Base-by-base conservation (phyloP, 495 filamentous ascomycete genomes). In the Saxophila tyrrhenica region DNA sequence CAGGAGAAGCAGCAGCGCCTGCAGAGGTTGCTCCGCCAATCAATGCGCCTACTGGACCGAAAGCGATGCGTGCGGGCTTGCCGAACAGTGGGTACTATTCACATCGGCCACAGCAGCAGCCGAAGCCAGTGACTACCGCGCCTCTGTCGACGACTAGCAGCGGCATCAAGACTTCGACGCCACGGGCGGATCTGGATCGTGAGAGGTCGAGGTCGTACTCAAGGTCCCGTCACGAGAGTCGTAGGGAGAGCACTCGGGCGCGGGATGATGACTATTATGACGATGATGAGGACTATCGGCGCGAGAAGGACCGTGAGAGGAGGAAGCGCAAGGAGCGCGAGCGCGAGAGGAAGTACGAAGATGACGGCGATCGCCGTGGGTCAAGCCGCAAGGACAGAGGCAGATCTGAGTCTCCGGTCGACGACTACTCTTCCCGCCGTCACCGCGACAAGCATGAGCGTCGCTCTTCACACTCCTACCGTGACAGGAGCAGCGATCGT, bases 11-110 rank as follows among this genome's bases (percentile, higher is more conserved):
- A 20, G 35, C 51, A 25, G 54, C 55, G 7, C 29, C 29, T 35
- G 13, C 29, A 13, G 29, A 35, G 29, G 29, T 35, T 35, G 58
- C 61, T 21, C 57, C 61, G 11, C 61, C 61, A 0, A 25, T 56
- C 24, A 61, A 59, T 67, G 92, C 92, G 23, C 92, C 92, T 25
- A 92, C 84, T 49, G 92, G 88, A 1, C 92, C 92, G 1, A 89
- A 92, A 68, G 92, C 94, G 17, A 89, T 97, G 82, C 74, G 94
- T 57, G 81, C 91, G 63, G 89, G 90, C 17, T 75, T 83, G 20
- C 83, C 86, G 49, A 90, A 89, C 67, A 52, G 65, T 65, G 47
- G 65, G 64, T 50, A 60, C 61, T 61, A 23, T 64, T 69, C 55
- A 52, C 64, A 19, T 62, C 56, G 50, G 51, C 56, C 10, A 24